Percentiles rank a stretch among this genome's conserved stretches.
Conservation (phyloP, 768 basidiomycete genomes). For the Cystobasidium ongulense region DNA sequence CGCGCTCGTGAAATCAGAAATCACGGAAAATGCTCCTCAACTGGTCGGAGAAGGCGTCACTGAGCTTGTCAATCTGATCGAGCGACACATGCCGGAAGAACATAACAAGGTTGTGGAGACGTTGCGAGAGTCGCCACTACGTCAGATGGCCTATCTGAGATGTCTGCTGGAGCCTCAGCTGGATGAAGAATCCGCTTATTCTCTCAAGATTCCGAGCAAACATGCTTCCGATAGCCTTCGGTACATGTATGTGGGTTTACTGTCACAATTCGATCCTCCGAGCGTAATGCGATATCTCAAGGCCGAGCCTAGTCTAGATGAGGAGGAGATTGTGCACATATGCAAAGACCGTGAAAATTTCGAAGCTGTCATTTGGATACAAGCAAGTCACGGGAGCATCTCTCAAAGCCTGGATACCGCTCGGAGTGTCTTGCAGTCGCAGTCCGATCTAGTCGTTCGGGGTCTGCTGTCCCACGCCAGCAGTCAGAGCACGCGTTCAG, state of each 20-base stretch:
- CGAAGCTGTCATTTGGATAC: conserved; percentile 74
- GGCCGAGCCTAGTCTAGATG: background rate
- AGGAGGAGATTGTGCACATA: conserved; percentile 51
- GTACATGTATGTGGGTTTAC: conserved; percentile 61
- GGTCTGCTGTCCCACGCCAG: background rate
- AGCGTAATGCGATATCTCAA: conserved; percentile 51
- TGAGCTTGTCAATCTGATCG: conserved; percentile 65
- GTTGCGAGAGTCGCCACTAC: conserved; percentile 51
- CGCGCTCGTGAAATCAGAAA: conserved; percentile 52
- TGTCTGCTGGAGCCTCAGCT: conserved; percentile 58
- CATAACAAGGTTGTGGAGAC: conserved; percentile 59
- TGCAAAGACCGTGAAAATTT: conserved; percentile 63
- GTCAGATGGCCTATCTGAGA: conserved; percentile 68
- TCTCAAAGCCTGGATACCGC: conserved; percentile 34
- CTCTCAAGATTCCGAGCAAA: conserved; percentile 37
- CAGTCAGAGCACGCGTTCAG: background rate
- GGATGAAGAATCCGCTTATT: conserved; percentile 45
- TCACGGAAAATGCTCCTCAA: conserved; percentile 58
- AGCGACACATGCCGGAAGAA: conserved; percentile 58
- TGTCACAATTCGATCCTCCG: conserved; percentile 62
- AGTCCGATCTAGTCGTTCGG: background rate
- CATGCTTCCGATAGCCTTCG: conserved; percentile 51
- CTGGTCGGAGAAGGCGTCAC: conserved; percentile 52
- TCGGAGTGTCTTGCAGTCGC: background rate
- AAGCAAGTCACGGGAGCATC: conserved; percentile 59